phyloP scores from a whole-genome alignment of 495 filamentous ascomycete species.

The Aspergillus cavernicola region DNA sequence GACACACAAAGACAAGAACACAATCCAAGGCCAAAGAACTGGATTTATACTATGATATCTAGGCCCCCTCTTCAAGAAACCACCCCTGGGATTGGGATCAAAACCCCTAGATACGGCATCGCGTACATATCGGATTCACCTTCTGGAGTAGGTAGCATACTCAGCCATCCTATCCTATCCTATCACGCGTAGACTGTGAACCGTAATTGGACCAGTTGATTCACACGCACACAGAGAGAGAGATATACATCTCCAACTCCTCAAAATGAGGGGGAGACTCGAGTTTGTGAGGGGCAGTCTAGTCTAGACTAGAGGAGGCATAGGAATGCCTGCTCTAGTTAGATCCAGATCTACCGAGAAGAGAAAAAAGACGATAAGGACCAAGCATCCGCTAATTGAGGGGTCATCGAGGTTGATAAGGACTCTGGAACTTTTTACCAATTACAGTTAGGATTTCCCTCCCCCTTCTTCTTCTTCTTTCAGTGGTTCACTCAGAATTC shows the following conservation, averaged over 20 bases:
- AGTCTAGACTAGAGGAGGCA: not conserved
- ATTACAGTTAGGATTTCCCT: slow-evolving; percentile 21
- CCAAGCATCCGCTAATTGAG: no score
- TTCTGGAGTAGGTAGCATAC: slow-evolving; percentile 17
- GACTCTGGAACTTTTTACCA: slow-evolving; percentile 22
- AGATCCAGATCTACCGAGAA: not conserved
- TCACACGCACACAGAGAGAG: no score
- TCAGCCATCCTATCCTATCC: not conserved
- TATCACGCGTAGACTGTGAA: no score
- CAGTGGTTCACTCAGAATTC: no score
- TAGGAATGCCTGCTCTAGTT: not conserved
- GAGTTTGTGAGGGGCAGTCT: slow-evolving; percentile 1
- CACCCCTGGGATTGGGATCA: not conserved
- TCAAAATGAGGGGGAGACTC: not conserved
- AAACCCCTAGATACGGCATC: not conserved
- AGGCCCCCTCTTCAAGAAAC: no score
- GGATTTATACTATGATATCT: not conserved
- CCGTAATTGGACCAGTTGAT: no score
- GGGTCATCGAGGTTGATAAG: no score
- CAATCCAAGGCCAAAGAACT: not conserved
- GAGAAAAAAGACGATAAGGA: not conserved
- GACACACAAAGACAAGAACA: no score
- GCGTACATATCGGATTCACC: slow-evolving; percentile 12
- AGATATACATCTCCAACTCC: slow-evolving; percentile 9
- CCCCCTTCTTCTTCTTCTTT: no score